Percentiles rank a stretch among this genome's conserved stretches.
phyloP scores from a whole-genome alignment of 1,284 basidiomycete genomes.

The Cystobasidium pallidum region DNA sequence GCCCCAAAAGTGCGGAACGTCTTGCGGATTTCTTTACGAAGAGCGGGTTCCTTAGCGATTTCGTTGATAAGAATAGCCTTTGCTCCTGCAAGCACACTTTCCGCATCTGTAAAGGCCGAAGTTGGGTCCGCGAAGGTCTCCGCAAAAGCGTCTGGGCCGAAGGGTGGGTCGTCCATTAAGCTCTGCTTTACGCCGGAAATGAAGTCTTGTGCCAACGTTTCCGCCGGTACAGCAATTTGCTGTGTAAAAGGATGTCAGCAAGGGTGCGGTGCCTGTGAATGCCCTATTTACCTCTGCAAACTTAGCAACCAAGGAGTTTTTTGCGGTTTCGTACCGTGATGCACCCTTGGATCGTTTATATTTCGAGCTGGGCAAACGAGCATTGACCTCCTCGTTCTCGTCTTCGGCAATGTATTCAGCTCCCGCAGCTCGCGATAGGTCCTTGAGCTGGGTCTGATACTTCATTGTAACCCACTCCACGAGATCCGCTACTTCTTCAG shows the following conservation, averaged over 20 bases:
- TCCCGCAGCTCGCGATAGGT: slow-evolving; percentile 64
- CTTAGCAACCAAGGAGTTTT: slow-evolving; percentile 73
- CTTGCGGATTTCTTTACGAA: slow-evolving; percentile 78
- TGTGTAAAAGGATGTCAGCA: slow-evolving; percentile 12
- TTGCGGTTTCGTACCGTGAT: slow-evolving; percentile 81
- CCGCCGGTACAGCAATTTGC: slow-evolving; percentile 63
- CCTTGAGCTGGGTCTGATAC: slow-evolving; percentile 65
- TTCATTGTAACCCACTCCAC: slow-evolving; percentile 89
- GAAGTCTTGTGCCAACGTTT: slow-evolving; percentile 80
- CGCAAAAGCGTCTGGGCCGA: slow-evolving; percentile 54
- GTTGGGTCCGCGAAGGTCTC: slow-evolving; percentile 54
- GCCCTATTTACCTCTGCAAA: slow-evolving; percentile 69
- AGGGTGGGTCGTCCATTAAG: slow-evolving; percentile 66
- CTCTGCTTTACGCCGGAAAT: slow-evolving; percentile 64
- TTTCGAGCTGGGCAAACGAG: slow-evolving; percentile 60
- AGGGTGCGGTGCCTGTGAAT: neutral
- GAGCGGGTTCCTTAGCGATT: slow-evolving; percentile 86
- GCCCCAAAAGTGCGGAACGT: slow-evolving; percentile 75
- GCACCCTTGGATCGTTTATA: slow-evolving; percentile 83
- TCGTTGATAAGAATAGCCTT: slow-evolving; percentile 87
- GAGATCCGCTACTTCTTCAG: slow-evolving; percentile 88
- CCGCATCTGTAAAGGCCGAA: slow-evolving; percentile 50
- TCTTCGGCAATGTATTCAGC: slow-evolving; percentile 40
- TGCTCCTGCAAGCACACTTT: slow-evolving; percentile 72
- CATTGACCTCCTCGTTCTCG: slow-evolving; percentile 37